Conservation (phyloP, 1,139 yeast species). For the Pichia inconspicua region DNA sequence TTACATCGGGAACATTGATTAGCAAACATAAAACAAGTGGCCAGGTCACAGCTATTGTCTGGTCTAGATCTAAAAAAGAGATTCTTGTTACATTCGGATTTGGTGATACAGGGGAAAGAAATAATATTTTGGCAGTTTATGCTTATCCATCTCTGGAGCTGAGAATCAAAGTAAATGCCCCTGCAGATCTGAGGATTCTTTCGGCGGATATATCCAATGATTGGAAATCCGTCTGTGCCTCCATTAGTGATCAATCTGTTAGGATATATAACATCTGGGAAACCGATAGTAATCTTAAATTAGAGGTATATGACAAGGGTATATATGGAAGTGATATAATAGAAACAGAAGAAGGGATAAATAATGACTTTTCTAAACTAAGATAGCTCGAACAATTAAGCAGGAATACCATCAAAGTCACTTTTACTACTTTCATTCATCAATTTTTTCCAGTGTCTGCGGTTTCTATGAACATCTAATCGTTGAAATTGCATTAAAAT, state of each 20-base stretch:
- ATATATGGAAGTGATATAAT: constrained; percentile 53
- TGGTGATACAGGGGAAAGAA: constrained; percentile 38
- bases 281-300: constrained; percentile 28
- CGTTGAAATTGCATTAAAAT: constrained; percentile 30
- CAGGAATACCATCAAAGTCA: constrained; percentile 61
- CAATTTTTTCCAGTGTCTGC: constrained; percentile 47
- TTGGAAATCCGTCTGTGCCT: constrained; percentile 53
- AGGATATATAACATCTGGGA: constrained; percentile 69
- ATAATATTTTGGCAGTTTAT: constrained; percentile 46
- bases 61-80: constrained; percentile 63
- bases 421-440: constrained; percentile 38
- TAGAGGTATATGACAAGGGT: constrained; percentile 34
- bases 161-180: constrained; percentile 43
- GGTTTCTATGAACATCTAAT: constrained; percentile 48
- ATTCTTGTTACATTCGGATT: constrained; percentile 78
- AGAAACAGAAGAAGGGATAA: constrained; percentile 50
- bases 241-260: constrained; percentile 69
- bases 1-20: constrained; percentile 63
- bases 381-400: constrained; percentile 23
- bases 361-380: constrained; percentile 18
- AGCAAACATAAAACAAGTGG: constrained; percentile 49
- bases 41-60: constrained; percentile 70
- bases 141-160: constrained; percentile 58
- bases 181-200: constrained; percentile 48
- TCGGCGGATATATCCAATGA: constrained; percentile 65